A percentile compares a stretch with the other conserved stretches of the same genome.
These are phyloP conservation scores for Bipolaris bicolor DNA, from an alignment of 2,329 filamentous ascomycete species.

Conservation along the genomic window DNA sequence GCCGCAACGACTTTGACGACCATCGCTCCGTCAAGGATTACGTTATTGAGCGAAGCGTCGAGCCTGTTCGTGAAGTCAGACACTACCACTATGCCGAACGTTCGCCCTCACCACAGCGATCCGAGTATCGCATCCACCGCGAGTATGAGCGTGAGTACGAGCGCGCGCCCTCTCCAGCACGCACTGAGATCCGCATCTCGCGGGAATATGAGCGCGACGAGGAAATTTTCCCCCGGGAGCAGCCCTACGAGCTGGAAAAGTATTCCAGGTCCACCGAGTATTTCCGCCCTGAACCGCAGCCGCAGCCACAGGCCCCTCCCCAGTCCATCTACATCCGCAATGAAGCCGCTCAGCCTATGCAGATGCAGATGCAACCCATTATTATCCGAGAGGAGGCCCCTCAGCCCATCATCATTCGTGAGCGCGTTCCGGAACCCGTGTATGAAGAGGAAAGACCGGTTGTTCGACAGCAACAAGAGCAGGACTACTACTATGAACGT, in stretches of 20 bases:
- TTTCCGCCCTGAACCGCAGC: conserved; percentile 52
- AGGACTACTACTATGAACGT: conserved; percentile 68
- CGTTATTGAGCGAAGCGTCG: conserved; percentile 44
- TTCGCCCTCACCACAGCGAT: conserved; percentile 51
- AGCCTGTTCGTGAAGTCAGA: conserved; percentile 41
- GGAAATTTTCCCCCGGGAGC: conserved; percentile 34
- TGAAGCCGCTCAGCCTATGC: conserved; percentile 57
- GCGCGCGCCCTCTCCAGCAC: conserved; percentile 55
- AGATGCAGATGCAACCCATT: conserved; percentile 48
- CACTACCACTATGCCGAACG: conserved; percentile 49
- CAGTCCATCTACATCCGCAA: conserved; percentile 59
- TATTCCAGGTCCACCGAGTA: conserved; percentile 62
- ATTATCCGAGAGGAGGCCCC: conserved; percentile 51
- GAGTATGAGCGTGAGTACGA: conserved; percentile 48
- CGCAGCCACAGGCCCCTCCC: conserved; percentile 30
- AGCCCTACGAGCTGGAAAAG: conserved; percentile 53
- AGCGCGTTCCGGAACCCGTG: conserved; percentile 57
- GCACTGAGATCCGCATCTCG: conserved; percentile 44
- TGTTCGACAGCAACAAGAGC: conserved; percentile 57
- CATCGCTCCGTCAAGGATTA: conserved; percentile 47
- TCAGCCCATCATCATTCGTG: conserved; percentile 56
- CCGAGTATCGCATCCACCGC: conserved; percentile 60
- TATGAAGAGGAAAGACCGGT: conserved; percentile 62
- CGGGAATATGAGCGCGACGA: conserved; percentile 44
- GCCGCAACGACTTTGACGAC: conserved; percentile 43